These are phyloP conservation scores for Russula sp. DNA, from an alignment of 768 basidiomycete species.

Conservation along the genomic window DNA sequence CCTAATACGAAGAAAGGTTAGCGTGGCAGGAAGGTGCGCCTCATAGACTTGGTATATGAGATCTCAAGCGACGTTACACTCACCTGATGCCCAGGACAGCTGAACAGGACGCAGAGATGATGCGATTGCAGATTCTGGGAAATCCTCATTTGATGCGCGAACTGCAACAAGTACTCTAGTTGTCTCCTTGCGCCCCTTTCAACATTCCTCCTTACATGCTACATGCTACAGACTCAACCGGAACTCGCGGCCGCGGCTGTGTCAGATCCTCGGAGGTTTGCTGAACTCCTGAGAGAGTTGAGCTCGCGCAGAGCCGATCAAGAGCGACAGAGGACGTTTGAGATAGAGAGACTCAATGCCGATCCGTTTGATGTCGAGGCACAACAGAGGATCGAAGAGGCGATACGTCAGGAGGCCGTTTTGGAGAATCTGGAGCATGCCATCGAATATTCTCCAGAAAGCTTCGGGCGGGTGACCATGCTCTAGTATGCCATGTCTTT, in stretches of 20 bases:
- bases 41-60: neutral
- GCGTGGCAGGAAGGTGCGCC: slow-evolving; percentile 45
- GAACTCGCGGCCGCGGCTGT: slow-evolving; percentile 74
- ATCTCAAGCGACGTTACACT: slow-evolving; percentile 11
- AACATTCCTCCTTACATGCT: neutral
- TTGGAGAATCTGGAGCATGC: slow-evolving; percentile 93
- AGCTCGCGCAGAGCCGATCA: slow-evolving; percentile 51
- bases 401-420: slow-evolving; percentile 84
- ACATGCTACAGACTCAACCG: slow-evolving; percentile 59
- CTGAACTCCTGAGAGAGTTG: slow-evolving; percentile 62
- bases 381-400: slow-evolving; percentile 90
- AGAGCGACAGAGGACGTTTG: slow-evolving; percentile 53
- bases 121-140: slow-evolving; percentile 83
- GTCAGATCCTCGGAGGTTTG: slow-evolving; percentile 69
- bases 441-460: slow-evolving; percentile 88
- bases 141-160: slow-evolving; percentile 77
- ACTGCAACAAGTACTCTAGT: slow-evolving; percentile 46
- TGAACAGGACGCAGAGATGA: slow-evolving; percentile 86
- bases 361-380: slow-evolving; percentile 93
- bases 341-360: slow-evolving; percentile 68
- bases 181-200: neutral
- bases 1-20: slow-evolving; percentile 60
- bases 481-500: slow-evolving; percentile 69
- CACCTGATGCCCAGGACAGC: slow-evolving; percentile 46
- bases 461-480: slow-evolving; percentile 94